A percentile compares a stretch with the other conserved stretches of the same genome.
These are phyloP conservation scores for Globisporangium megalacanthum DNA, from an alignment of 352 stramenopile genomes.

Conservation along the genomic window DNA sequence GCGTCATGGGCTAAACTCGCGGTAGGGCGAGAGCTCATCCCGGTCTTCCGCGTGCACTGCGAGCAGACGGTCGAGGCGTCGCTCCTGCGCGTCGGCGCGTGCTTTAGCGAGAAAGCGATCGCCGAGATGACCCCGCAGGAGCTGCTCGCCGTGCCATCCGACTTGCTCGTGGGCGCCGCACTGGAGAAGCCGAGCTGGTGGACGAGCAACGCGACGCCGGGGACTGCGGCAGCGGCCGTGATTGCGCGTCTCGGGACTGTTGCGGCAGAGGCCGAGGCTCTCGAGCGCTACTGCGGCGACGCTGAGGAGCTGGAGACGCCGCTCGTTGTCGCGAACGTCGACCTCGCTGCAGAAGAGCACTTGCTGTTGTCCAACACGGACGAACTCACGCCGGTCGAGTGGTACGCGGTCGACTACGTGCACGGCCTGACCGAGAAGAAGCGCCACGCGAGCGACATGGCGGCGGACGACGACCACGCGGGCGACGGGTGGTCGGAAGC, in stretches of 20 bases:
- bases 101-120: conserved; percentile 76
- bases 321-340: conserved; percentile 53
- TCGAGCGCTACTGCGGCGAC: conserved; percentile 43
- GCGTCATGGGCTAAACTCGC: conserved; percentile 71
- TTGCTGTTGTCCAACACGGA: conserved; percentile 78
- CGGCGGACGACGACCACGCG: conserved; percentile 18
- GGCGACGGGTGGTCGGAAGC: conserved; percentile 12
- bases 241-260: conserved; percentile 23
- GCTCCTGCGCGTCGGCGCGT: conserved; percentile 63
- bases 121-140: conserved; percentile 67
- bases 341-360: conserved; percentile 78
- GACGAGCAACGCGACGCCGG: conserved; percentile 33
- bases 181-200: conserved; percentile 73
- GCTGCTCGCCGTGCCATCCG: conserved; percentile 52
- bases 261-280: conserved; percentile 32
- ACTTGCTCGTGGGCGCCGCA: conserved; percentile 26
- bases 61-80: conserved; percentile 77
- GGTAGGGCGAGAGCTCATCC: conserved; percentile 35
- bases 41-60: conserved; percentile 75
- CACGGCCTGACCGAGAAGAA: conserved; percentile 62
- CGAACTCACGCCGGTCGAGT: conserved; percentile 79
- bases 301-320: conserved; percentile 33
- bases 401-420: conserved; percentile 80
- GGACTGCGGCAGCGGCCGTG: conserved; percentile 18
- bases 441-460: conserved; percentile 12